phyloP scores from a whole-genome alignment of 2,329 filamentous ascomycete genomes.

The Xylaria sp. region DNA sequence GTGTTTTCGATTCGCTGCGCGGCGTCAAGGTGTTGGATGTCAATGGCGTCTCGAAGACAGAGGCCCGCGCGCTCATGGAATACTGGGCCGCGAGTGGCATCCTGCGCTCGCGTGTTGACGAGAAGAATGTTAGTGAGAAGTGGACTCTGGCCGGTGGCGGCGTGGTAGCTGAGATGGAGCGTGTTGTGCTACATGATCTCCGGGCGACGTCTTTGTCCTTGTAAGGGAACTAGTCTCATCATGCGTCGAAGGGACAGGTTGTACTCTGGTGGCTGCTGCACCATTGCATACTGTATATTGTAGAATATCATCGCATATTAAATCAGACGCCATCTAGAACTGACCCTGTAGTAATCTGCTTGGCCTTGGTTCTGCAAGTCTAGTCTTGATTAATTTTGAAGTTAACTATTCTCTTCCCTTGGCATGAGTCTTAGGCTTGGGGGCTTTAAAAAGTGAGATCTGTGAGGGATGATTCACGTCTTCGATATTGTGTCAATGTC shows the following conservation, averaged over 20 bases:
- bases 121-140: slow-evolving; percentile 78
- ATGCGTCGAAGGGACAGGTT: background rate
- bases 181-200: slow-evolving; percentile 60
- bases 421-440: background rate
- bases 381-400: no score
- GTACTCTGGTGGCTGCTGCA: slow-evolving; percentile 18
- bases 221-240: background rate
- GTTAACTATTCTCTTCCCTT: no score
- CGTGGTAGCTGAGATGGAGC: slow-evolving; percentile 84
- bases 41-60: slow-evolving; percentile 75
- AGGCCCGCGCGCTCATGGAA: slow-evolving; percentile 85
- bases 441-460: no score
- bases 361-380: background rate
- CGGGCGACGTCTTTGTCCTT: slow-evolving; percentile 30
- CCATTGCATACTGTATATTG: slow-evolving; percentile 35
- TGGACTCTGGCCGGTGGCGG: slow-evolving; percentile 87
- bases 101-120: slow-evolving; percentile 75
- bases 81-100: slow-evolving; percentile 93
- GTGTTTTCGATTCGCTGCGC: slow-evolving; percentile 64
- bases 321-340: slow-evolving; percentile 7
- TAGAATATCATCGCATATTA: slow-evolving; percentile 33
- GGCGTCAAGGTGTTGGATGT: slow-evolving; percentile 67
- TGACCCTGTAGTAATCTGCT: slow-evolving; percentile 8
- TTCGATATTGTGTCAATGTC: no score
- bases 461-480: no score